Base-by-base conservation (phyloP, 2,329 filamentous ascomycete species). In the Calonectria naviculata region DNA sequence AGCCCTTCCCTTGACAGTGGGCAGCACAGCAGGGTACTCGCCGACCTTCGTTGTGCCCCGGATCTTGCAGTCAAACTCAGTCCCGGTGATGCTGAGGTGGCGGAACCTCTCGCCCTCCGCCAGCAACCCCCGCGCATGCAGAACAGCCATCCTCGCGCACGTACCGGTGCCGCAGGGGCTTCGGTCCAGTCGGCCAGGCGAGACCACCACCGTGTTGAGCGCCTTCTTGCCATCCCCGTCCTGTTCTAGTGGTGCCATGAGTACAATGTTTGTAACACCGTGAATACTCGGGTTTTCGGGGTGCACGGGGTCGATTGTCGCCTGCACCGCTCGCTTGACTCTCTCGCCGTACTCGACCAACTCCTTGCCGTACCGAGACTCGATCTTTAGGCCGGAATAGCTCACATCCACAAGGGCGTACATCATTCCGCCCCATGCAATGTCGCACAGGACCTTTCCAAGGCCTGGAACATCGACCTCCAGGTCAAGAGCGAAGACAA, bases 371-470 rank as follows among this genome's bases (percentile, higher is more conserved):
- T 83, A 64, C 28, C 76, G 71, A 49, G 81, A 80, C 24, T 80
- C 75, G 24, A 87, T 77, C 6, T 65, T 67, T 8, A 87, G 65
- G 0, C 83, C 83, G 2, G 85, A 70, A 0, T 81, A 80, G 2
- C 75, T 76, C 0, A 80, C 83, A 64, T 86, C 83, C 1, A 87
- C 84, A 9, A 87, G 60, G 4, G 79, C 83, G 65, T 84, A 88
- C 73, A 83, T 81, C 85, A 86, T 86, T 1, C 86, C 86, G 5
- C 86, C 86, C 78, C 83, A 87, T n/a, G 84, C 85, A 58, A 88
- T 79, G 64, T 88, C 85, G 4, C 86, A 83, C 0, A 65, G 70
- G 3, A 87, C 72, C 5, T 70, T 78, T 1, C 85, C 85, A 0
- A 87, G 28, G 0, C 82, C 85, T 0, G 84, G 84, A 0, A 87